phyloP scores from a whole-genome alignment of 2,329 filamentous ascomycete species.

The Claviceps sp. region DNA sequence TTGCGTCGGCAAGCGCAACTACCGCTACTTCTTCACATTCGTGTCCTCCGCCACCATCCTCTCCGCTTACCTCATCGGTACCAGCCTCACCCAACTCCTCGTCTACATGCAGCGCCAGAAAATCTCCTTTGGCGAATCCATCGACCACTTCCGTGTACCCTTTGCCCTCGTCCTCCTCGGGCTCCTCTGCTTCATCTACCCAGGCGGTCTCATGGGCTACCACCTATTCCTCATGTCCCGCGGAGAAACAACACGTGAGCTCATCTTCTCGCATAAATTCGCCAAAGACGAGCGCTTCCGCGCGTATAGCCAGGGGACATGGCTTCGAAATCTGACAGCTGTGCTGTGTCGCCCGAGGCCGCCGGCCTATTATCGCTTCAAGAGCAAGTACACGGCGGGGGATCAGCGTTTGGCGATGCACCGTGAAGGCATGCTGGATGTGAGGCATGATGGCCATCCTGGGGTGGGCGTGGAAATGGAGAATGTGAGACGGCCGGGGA shows the following conservation, averaged over 20 bases:
- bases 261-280: slow-evolving; percentile 93
- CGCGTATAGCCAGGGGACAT: slow-evolving; percentile 69
- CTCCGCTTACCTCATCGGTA: slow-evolving; percentile 59
- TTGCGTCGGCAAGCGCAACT: slow-evolving; percentile 91
- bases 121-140: slow-evolving; percentile 54
- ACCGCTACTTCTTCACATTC: slow-evolving; percentile 94
- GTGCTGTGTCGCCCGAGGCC: slow-evolving; percentile 74
- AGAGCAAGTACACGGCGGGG: slow-evolving; percentile 58
- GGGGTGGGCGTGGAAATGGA: slow-evolving; percentile 56
- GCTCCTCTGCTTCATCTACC: slow-evolving; percentile 62
- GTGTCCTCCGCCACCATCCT: slow-evolving; percentile 68
- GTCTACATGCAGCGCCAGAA: slow-evolving; percentile 51
- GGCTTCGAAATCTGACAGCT: slow-evolving; percentile 64
- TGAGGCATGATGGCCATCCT: slow-evolving; percentile 7
- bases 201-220: slow-evolving; percentile 70
- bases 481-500: slow-evolving; percentile 31
- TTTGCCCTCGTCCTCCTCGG: slow-evolving; percentile 86
- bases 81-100: slow-evolving; percentile 68
- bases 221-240: slow-evolving; percentile 83
- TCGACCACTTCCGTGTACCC: slow-evolving; percentile 59
- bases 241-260: slow-evolving; percentile 91
- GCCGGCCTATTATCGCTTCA: slow-evolving; percentile 83
- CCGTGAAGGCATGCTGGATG: too few relatives aligned
- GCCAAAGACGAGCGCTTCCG: slow-evolving; percentile 80
- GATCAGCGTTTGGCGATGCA: slow-evolving; percentile 66